Conservation (phyloP, 371 early-diverging fungal species). For the Syncephalastrum sp. region DNA sequence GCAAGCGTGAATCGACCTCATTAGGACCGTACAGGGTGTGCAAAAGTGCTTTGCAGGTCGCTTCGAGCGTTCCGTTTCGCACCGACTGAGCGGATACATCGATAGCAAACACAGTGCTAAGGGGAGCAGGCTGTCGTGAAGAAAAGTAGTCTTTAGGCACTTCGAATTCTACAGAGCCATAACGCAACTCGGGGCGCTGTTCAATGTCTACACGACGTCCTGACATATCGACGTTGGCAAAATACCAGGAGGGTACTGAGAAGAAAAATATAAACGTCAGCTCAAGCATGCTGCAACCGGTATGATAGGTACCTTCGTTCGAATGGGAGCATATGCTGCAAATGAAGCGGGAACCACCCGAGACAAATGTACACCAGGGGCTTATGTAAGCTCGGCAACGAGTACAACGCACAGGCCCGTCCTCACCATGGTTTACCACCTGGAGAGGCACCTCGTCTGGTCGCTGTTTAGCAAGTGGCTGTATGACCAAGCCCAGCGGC, state of each 20-base stretch:
- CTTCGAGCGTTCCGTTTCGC: constrained; percentile 78
- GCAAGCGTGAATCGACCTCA: constrained; percentile 38
- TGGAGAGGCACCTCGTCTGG: constrained; percentile 81
- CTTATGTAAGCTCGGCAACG: constrained; percentile 96
- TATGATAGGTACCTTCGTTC: constrained; percentile 64
- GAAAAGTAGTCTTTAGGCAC: constrained; percentile 77
- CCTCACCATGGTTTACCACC: constrained; percentile 86
- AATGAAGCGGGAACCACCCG: constrained; percentile 87
- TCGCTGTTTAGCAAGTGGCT: constrained; percentile 83
- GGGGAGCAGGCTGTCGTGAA: constrained; percentile 66
- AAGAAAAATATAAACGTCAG: background rate
- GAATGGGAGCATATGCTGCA: constrained; percentile 91
- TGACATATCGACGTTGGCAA: constrained; percentile 92
- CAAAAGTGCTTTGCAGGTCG: constrained; percentile 71
- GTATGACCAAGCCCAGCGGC: constrained; percentile 89
- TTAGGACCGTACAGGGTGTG: constrained; percentile 62
- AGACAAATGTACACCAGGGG: constrained; percentile 83
- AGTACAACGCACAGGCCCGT: constrained; percentile 89
- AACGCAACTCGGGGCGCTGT: constrained; percentile 87
- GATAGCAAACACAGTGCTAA: constrained; percentile 88
- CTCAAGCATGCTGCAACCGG: background rate
- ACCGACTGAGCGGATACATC: constrained; percentile 90
- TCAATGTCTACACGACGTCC: constrained; percentile 89
- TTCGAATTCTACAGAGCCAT: constrained; percentile 90
- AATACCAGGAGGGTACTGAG: constrained; percentile 83